These are phyloP conservation scores for Macadamia tetraphylla DNA, from an alignment of 164 flowering plant genomes.

Conservation along the genomic window DNA sequence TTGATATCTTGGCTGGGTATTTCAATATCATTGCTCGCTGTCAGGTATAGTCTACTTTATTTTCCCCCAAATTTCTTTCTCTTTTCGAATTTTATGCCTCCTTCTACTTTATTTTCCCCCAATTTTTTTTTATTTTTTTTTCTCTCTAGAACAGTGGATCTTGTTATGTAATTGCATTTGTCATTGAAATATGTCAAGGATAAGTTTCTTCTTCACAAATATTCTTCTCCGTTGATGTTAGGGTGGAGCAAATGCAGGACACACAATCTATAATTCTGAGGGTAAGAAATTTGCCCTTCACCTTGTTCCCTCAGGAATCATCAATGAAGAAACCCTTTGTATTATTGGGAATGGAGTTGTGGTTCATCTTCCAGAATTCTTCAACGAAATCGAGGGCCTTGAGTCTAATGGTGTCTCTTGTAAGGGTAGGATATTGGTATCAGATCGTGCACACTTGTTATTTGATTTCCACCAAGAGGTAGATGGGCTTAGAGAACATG, in stretches of 20 bases:
- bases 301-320: conserved; percentile 96
- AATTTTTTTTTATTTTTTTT: too few relatives aligned
- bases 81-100: too few relatives aligned
- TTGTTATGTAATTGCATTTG: too few relatives aligned
- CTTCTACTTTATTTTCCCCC: too few relatives aligned
- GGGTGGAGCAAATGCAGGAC: conserved; percentile 99
- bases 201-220: too few relatives aligned
- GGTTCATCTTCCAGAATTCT: conserved; percentile 86
- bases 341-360: conserved; percentile 98
- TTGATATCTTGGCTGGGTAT: conserved; percentile 79
- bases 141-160: too few relatives aligned
- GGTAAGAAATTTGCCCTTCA: conserved; percentile 97
- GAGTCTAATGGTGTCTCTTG: conserved; percentile 87
- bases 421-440: conserved; percentile 77
- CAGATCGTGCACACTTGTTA: conserved; percentile 90
- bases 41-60: conserved; percentile 41
- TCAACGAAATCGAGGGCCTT: conserved; percentile 79
- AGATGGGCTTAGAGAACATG: conserved; percentile 89
- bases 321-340: conserved; percentile 83
- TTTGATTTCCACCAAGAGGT: conserved; percentile 89
- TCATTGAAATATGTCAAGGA: too few relatives aligned
- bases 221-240: conserved; percentile 21
- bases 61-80: background rate
- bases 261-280: conserved; percentile 85
- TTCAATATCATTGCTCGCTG: conserved; percentile 95